Base-by-base conservation (phyloP, 352 stramenopile genomes). In the Phytophthora constricta region DNA sequence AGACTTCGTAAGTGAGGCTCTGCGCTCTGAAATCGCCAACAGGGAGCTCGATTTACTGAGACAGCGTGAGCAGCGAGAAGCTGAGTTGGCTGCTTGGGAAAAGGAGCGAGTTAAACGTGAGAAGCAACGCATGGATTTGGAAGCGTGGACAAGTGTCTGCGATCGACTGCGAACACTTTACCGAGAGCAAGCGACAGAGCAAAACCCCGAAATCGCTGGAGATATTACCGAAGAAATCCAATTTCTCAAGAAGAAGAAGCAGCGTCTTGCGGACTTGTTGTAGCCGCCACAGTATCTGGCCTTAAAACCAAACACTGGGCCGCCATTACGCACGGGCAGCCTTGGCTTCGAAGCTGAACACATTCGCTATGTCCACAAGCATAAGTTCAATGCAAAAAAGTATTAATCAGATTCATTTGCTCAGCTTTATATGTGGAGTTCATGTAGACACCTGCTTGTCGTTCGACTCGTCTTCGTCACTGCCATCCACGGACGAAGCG, bases 181-280 rank as follows among this genome's bases (percentile, higher is more conserved):
- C 52, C 62, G 71, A 60, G 71, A 79, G 39, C 63, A 58, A 50
- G 50, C 67, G 19, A 58, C 46, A 2, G 71, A 79, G 59, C 63
- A 50, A 33, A 61, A 68, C 39, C 43, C 41, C 1, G 62, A 74
- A 8, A 74, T 79, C 20, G 19, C 66, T 22, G 59, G 43, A 23
- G 58, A 74, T 49, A 74, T 79, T 41, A 48, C 73, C 23, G 71
- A 79, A 46, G 71, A 79, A 28, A 67, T 79, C 16, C 39, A 53
- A 28, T 28, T 79, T 11, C 71, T 79, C 45, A 76, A 76, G 67
- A 76, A 60, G 47, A 79, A 74, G 45, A 76, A 79, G 46, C 71
- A 79, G 27, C 71, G 58, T 19, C 62, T 79, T 50, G 58, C 67
- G 17, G 39, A 47, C 19, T 50, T 67, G 23, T 55, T 79, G 67